phyloP scores from a whole-genome alignment of 352 stramenopile species.

The Aphanomyces stellatus region DNA sequence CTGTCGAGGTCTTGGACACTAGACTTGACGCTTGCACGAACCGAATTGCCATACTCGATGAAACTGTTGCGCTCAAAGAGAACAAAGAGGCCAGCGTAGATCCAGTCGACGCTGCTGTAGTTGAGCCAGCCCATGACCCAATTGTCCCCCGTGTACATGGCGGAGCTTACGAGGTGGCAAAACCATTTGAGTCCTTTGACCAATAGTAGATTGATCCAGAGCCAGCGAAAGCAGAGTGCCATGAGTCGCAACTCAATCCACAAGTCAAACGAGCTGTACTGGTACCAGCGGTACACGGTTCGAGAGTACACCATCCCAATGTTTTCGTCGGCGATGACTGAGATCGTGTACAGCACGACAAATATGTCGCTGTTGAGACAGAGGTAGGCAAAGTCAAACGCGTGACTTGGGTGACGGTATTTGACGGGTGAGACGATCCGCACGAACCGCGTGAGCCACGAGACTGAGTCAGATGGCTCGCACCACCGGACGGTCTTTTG shows the following conservation, averaged over 20 bases:
- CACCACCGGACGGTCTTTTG: conserved; percentile 4
- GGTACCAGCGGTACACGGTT: neutral
- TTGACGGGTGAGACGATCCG: neutral
- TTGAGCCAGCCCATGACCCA: conserved; percentile 1
- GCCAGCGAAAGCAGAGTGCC: neutral
- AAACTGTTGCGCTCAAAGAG: neutral
- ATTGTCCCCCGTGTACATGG: neutral
- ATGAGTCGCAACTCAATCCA: neutral
- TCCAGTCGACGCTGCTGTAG: neutral
- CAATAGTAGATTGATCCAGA: conserved; percentile 5
- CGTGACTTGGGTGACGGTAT: neutral
- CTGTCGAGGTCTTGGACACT: neutral
- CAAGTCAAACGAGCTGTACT: neutral
- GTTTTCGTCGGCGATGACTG: neutral
- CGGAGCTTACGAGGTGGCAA: neutral
- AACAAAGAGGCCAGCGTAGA: neutral
- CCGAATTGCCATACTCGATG: conserved; percentile 14
- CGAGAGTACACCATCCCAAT: neutral
- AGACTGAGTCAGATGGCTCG: neutral
- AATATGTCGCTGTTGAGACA: conserved; percentile 19
- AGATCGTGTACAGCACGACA: conserved; percentile 12
- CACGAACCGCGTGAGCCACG: neutral
- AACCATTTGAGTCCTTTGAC: conserved; percentile 1
- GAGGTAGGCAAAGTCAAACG: conserved; percentile 3
- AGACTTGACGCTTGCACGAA: neutral